These are phyloP conservation scores for Oryza officinalis DNA, from an alignment of 176 grass and related monocot species.

Conservation along the genomic window DNA sequence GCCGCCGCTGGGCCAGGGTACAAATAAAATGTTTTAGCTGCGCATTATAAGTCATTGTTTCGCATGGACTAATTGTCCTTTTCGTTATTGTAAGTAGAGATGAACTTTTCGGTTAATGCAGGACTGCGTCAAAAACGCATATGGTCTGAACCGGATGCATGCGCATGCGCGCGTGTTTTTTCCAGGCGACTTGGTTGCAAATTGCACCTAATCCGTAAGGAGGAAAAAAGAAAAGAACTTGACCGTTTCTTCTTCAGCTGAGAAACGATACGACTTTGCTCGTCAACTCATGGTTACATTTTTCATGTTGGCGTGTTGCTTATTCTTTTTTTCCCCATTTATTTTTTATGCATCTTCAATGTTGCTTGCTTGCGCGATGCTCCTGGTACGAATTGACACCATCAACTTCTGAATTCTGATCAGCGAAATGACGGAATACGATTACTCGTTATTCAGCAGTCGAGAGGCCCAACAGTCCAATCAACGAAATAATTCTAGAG, in stretches of 20 bases:
- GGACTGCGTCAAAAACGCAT: constrained; percentile 23
- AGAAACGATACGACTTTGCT: neutral
- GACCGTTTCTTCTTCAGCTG: neutral
- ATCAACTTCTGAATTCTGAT: neutral
- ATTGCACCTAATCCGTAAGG: neutral
- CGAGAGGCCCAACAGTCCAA: neutral
- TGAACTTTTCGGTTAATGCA: neutral
- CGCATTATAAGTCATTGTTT: too few species aligned
- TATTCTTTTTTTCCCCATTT: neutral
- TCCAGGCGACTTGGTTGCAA: neutral
- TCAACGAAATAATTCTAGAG: neutral
- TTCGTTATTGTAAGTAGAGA: neutral
- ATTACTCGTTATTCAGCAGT: neutral
- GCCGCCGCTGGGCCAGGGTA: neutral
- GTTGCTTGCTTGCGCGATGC: neutral
- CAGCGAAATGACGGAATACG: neutral
- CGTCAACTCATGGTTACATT: neutral
- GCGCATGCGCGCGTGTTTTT: neutral
- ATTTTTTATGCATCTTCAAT: neutral
- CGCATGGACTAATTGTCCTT: too few species aligned
- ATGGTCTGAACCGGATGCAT: neutral
- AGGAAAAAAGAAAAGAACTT: neutral
- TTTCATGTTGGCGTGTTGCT: neutral
- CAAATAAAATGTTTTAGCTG: neutral
- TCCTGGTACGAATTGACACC: neutral